These are phyloP conservation scores for Meira nashicola DNA, from an alignment of 1,284 basidiomycete species.

Conservation along the genomic window DNA sequence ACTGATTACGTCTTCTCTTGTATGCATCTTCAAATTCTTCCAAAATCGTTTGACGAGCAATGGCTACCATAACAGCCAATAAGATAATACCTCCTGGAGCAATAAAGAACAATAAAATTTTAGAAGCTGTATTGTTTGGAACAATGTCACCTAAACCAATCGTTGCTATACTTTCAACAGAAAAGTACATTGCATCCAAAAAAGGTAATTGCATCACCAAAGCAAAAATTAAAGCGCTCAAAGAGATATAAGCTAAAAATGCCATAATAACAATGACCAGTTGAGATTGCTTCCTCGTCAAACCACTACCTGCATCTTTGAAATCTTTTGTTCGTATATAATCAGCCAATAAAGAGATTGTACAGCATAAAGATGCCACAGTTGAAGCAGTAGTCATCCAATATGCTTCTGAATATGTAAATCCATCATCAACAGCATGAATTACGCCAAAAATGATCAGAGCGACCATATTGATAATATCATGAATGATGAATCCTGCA, in stretches of 20 bases:
- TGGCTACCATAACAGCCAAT: constrained; percentile 62
- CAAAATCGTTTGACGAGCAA: constrained; percentile 66
- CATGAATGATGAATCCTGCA: constrained; percentile 60
- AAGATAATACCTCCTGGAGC: constrained; percentile 52
- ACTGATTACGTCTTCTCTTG: constrained; percentile 14
- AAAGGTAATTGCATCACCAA: constrained; percentile 14
- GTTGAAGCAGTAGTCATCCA: constrained; percentile 79
- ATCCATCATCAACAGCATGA: constrained; percentile 63
- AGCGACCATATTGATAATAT: constrained; percentile 65
- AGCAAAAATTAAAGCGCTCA: constrained; percentile 40
- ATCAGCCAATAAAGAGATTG: constrained; percentile 67
- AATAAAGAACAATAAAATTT: constrained; percentile 41
- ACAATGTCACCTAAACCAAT: constrained; percentile 75
- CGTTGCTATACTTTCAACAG: constrained; percentile 62
- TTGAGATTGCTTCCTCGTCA: constrained; percentile 72
- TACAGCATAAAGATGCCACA: constrained; percentile 64
- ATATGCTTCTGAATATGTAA: constrained; percentile 58
- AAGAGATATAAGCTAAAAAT: constrained; percentile 64
- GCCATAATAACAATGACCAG: constrained; percentile 65
- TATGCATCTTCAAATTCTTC: constrained; percentile 56
- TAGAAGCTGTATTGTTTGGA: constrained; percentile 61
- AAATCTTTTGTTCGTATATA: constrained; percentile 62
- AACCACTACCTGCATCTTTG: constrained; percentile 62
- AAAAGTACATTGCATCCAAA: constrained; percentile 56
- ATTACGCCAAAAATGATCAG: constrained; percentile 65